phyloP scores from a whole-genome alignment of 1,284 basidiomycete species.

The Cryptococcus depauperatus region DNA sequence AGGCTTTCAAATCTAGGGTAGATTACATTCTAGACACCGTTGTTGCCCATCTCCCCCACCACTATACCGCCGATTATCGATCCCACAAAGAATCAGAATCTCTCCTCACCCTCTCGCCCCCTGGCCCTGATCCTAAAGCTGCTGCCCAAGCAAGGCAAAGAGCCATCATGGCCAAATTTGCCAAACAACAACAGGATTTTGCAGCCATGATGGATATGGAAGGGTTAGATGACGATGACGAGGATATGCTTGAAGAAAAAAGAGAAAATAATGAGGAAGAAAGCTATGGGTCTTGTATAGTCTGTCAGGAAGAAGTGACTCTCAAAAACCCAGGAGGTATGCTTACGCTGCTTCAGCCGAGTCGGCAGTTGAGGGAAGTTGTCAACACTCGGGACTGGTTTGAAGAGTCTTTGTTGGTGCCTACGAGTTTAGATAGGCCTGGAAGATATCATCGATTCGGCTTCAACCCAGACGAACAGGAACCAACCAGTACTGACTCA shows the following conservation, averaged over 20 bases:
- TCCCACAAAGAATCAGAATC: constrained; percentile 40
- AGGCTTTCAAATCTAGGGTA: constrained; percentile 59
- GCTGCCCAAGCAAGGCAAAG: constrained; percentile 54
- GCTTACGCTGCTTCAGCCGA: constrained; percentile 84
- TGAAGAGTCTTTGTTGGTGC: constrained; percentile 63
- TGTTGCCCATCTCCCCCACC: constrained; percentile 46
- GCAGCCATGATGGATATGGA: constrained; percentile 37
- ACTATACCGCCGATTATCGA: constrained; percentile 49
- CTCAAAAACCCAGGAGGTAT: constrained; percentile 69
- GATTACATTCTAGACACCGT: constrained; percentile 67
- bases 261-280: constrained; percentile 49
- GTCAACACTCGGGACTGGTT: constrained; percentile 59
- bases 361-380: constrained; percentile 75
- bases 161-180: constrained; percentile 87
- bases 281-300: constrained; percentile 82
- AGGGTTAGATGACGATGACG: constrained; percentile 51
- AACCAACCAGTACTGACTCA: constrained; percentile 44
- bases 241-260: constrained; percentile 55
- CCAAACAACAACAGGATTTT: constrained; percentile 78
- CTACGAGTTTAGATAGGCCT: constrained; percentile 59
- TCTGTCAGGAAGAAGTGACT: constrained; percentile 91
- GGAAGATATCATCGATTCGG: constrained; percentile 26
- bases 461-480: constrained; percentile 10
- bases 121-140: constrained; percentile 25
- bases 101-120: constrained; percentile 40